A percentile compares a stretch with the other conserved stretches of the same genome.
phyloP scores from a whole-genome alignment of 116 monocot species.

The Phalaenopsis hybrid region DNA sequence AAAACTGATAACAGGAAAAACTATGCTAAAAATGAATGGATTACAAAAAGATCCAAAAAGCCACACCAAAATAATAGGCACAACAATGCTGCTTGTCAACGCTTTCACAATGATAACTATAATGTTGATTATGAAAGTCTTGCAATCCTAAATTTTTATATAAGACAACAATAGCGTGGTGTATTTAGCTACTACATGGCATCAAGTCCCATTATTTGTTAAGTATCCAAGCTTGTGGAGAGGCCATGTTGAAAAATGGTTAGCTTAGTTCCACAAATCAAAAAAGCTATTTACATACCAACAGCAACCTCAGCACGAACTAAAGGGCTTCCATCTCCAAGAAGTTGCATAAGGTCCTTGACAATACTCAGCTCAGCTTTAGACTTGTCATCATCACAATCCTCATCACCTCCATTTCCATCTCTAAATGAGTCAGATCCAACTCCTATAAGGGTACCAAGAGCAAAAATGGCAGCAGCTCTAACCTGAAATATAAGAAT shows the following conservation, averaged over 20 bases:
- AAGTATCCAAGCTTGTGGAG: not conserved
- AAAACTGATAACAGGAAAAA: not conserved
- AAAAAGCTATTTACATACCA: conserved; percentile 44
- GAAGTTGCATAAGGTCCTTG: conserved; percentile 53
- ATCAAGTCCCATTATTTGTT: not conserved
- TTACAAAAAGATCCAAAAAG: not conserved
- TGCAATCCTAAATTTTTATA: not conserved
- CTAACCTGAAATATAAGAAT: conserved; percentile 59
- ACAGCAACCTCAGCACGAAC: conserved; percentile 88
- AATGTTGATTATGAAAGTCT: not conserved
- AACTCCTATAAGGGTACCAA: conserved; percentile 75
- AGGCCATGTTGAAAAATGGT: not conserved
- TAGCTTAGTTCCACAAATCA: not conserved
- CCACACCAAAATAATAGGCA: not conserved
- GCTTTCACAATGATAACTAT: not conserved
- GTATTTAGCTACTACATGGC: not conserved
- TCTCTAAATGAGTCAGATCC: conserved; percentile 47
- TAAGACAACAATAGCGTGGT: not conserved
- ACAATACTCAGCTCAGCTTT: conserved; percentile 72
- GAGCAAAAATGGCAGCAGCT: conserved; percentile 88
- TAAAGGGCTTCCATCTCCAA: conserved; percentile 84
- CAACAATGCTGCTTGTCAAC: not conserved
- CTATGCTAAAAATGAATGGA: not conserved
- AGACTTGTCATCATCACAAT: conserved; percentile 79
- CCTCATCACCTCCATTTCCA: conserved; percentile 58